These are phyloP conservation scores for Calonectria ilicicola DNA, from an alignment of 2,329 filamentous ascomycete genomes.

Conservation along the genomic window DNA sequence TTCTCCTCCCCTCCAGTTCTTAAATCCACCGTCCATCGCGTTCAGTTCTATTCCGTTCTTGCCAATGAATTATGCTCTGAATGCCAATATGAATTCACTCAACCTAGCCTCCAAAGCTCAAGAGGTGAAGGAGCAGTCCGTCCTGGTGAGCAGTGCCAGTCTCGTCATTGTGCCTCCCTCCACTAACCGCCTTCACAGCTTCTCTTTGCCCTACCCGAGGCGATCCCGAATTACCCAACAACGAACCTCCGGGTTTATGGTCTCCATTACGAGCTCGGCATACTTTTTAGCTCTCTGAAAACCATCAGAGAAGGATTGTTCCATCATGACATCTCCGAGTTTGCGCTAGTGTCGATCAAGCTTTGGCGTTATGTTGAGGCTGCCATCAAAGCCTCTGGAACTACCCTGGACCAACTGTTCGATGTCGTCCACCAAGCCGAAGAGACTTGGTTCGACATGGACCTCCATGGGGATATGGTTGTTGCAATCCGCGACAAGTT, in stretches of 20 bases:
- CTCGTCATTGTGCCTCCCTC: not conserved
- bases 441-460: not conserved
- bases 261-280: not conserved
- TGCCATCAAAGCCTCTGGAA: conserved; percentile 18
- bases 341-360: conserved; percentile 33
- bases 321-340: conserved; percentile 32
- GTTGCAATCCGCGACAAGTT: conserved; percentile 39
- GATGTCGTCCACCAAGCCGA: not conserved
- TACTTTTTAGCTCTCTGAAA: not conserved
- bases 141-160: not conserved
- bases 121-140: not conserved
- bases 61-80: not conserved
- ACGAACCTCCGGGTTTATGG: not conserved
- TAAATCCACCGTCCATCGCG: not conserved
- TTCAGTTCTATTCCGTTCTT: not conserved
- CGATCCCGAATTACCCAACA: not conserved
- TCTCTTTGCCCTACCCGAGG: not conserved
- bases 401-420: conserved; percentile 6
- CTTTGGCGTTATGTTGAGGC: conserved; percentile 40
- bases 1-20: not conserved
- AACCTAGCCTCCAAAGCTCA: not conserved
- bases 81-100: not conserved
- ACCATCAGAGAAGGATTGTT: conserved; percentile 18
- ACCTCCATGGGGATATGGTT: conserved; percentile 19
- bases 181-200: not conserved